These are phyloP conservation scores for Gaertneriomyces semiglobifer DNA, from an alignment of 192 early-diverging fungal genomes.

Conservation along the genomic window DNA sequence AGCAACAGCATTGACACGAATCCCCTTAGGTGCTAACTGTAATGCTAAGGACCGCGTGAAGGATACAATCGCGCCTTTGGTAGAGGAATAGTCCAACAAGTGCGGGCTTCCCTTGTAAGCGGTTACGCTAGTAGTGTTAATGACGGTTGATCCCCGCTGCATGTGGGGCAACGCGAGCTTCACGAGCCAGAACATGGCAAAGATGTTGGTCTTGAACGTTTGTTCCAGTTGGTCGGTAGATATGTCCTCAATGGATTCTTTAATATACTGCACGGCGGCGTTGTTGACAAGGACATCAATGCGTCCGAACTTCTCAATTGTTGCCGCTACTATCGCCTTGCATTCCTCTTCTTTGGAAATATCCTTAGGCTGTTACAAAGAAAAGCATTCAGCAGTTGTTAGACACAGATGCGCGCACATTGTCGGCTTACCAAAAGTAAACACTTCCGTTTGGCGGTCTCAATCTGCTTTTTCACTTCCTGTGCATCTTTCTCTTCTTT, in stretches of 20 bases:
- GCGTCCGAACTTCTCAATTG: constrained; percentile 9
- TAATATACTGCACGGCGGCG: constrained; percentile 38
- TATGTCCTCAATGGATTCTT: constrained; percentile 33
- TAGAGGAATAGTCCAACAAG: constrained; percentile 51
- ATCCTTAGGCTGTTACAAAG: constrained; percentile 19
- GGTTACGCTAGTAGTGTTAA: constrained; percentile 53
- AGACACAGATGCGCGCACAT: neutral
- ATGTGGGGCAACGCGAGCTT: constrained; percentile 46
- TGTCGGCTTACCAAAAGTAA: constrained; percentile 38
- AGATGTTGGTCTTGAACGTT: constrained; percentile 51
- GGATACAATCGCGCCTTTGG: constrained; percentile 52
- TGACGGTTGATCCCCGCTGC: constrained; percentile 36
- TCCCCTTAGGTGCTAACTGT: constrained; percentile 43
- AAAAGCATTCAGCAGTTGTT: constrained; percentile 40
- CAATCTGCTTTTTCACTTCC: constrained; percentile 40
- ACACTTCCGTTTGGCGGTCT: constrained; percentile 35
- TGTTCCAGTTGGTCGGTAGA: constrained; percentile 41
- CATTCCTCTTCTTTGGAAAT: constrained; percentile 22
- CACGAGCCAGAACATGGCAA: constrained; percentile 46
- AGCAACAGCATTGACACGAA: constrained; percentile 55
- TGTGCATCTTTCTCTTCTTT: constrained; percentile 48
- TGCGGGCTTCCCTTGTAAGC: constrained; percentile 48
- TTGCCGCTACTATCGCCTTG: neutral
- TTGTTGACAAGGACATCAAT: constrained; percentile 30
- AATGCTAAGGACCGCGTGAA: constrained; percentile 51